Conservation (phyloP, 345 rosid species). For the Clarkia xantiana region DNA sequence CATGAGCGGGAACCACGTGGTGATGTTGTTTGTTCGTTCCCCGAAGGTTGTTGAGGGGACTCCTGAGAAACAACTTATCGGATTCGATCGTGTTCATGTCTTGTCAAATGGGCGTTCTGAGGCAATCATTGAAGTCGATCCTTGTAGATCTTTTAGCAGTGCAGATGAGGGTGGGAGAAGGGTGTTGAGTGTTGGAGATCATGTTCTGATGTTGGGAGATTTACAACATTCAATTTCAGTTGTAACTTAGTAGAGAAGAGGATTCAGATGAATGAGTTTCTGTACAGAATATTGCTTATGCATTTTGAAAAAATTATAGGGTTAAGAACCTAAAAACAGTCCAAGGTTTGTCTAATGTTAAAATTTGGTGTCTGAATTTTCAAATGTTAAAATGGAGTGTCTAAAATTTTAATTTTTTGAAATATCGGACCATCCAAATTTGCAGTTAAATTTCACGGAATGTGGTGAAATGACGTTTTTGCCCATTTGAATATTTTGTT, state of each 20-base stretch:
- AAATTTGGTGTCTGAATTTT: no score
- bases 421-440: no score
- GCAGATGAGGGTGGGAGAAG: conserved; percentile 48
- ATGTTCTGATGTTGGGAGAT: conserved; percentile 48
- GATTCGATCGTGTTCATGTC: conserved; percentile 60
- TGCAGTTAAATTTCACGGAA: no score
- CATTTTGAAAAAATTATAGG: no score
- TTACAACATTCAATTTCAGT: conserved; percentile 34
- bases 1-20: conserved; percentile 59
- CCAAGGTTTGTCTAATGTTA: no score
- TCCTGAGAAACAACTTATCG: conserved; percentile 60
- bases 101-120: conserved; percentile 19
- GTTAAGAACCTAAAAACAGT: no score
- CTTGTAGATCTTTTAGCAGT: conserved; percentile 55
- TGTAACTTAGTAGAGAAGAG: conserved; percentile 18
- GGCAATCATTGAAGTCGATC: conserved; percentile 45
- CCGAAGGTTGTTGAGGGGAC: conserved; percentile 31
- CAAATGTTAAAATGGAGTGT: no score
- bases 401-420: no score
- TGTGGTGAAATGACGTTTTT: no score
- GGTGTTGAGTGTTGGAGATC: conserved; percentile 40
- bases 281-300: no score
- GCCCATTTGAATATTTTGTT: no score
- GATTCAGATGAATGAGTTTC: neutral
- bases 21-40: conserved; percentile 47